Evolutionary conservation across 2,329 filamentous ascomycete genomes (phyloP), one percentile per base, ranked within the genome.

Genomic region (Fusarium brevicatenulatum): DNA sequence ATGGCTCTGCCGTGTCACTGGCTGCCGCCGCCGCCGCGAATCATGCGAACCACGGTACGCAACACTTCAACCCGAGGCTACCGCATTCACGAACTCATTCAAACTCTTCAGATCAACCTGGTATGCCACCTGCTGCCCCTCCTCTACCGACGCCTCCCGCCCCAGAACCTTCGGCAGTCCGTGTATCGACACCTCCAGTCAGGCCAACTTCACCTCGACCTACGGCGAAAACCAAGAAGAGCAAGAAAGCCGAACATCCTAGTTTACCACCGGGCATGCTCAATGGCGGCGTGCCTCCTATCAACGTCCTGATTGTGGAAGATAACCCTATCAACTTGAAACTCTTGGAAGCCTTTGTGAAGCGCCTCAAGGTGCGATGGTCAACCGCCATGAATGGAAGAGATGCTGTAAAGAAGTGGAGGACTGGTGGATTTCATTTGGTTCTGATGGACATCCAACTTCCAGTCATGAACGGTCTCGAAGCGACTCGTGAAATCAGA

Each of bases 361-460:
- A 98, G 84, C 89, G 95, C 54, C 87, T 99, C 55, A 98, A 97
- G 79, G 96, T 99, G 11, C 90, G 96, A 39, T 98, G 95, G 95
- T 93, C 96, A 82, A 97, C 94, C n/a, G 96, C 96, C 42, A 94
- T 97, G 88, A 97, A 98, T 80, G 96, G 96, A 30, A 91, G 92
- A 72, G 95, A 98, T 73, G 96, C 96, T 4, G 95, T 98, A 34
- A 92, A 90, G 68, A 98, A 97, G 83, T 99, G 96, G 95, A 91
- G 93, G 62, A 88, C 89, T 9, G 96, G 96, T 40, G 96, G 96
- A 2, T 98, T 97, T 79, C 96, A 99, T 83, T 84, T 99, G 72
- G 96, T 99, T 21, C 86, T 99, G 61, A 99, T 99, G 96, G 96
- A 99, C 81, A 98, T 99, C 74, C 96, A 98, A 80, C 87, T 99